Base-by-base conservation (phyloP, 768 basidiomycete genomes). In the Mycena albidolilacea region DNA sequence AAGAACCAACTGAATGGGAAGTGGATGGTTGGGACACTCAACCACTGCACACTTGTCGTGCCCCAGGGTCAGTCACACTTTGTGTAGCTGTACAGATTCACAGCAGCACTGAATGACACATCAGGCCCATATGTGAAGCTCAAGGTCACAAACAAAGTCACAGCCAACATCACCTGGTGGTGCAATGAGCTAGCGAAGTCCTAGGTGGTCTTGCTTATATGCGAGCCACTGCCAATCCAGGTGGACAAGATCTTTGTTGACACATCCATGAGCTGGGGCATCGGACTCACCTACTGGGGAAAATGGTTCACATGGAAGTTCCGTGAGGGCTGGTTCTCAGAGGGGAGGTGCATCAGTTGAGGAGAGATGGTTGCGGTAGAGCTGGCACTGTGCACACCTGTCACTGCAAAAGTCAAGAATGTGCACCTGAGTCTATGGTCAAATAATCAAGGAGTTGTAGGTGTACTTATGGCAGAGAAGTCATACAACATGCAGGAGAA, bases 341-440 rank as follows among this genome's bases (percentile, higher is more conserved):
- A 78, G 0, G 78, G 79, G 10, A 52, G 82, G 8, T 76, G 82
- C 67, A 87, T 86, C 23, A 81, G 82, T 8, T 88, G 87, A 86
- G 84, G 82, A 0, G 87, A 87, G 75, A 82, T 87, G 78, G 81
- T 84, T 0, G 86, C 84, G 0, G 78, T 87, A 1, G 86, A 87
- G 66, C 76, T 88, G 1, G 86, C 84, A 0, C 39, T 87, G 1
- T 79, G 78, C 1, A 78, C 82, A 2, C 50, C 84, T 8, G 75
- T 84, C 5, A 71, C 81, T 0, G 60, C 78, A 0, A 79, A 79
- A 2, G 74, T 78, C 41, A 62, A 43, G 0, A 71, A 79, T 7
- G 76, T 71, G 7, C 79, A 79, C 23, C 57, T 86, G 5, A 54
- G 70, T 0, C 66, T 89, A 1, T 78, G 80, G 9, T 87, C 85